Base-by-base conservation (phyloP, 2,329 filamentous ascomycete species). In the Xylariales sp. region DNA sequence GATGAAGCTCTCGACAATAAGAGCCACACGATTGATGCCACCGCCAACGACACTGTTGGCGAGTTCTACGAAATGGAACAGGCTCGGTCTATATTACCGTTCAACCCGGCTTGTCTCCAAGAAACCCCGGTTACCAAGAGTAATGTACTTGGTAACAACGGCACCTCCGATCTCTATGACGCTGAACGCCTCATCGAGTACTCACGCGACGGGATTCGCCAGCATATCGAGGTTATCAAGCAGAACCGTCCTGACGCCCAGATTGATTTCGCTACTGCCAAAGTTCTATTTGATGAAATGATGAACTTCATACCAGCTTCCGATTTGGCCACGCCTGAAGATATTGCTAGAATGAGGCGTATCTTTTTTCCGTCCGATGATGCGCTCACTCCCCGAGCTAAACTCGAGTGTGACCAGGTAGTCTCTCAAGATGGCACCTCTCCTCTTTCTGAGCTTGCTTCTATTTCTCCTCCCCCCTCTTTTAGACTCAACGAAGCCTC, bases 181-280 rank as follows among this genome's bases (percentile, higher is more conserved):
- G 23, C 3, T 23, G 59, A 62, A 18, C 9, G 8, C 45, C 5
- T 41, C 28, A 9, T 50, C 18, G 46, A 52, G 14, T 1, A 6
- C 28, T 62, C 52, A 5, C 41, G 23, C 14, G 30, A 41, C 34
- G 39, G 48, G 23, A 62, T 63, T 23, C 12, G 45, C 14, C 46
- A 7, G 12, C 23, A 49, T 49, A 28, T 66, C 4, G 9, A 39
- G 45, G 28, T 34, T 2, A 56, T 66, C 30, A 69, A 59, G 16
- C 23, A 55, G 39, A 23, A 48, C n/a, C 57, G 39, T 3, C 4
- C 30, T 8, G 16, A 41, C 28, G 3, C 14, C 16, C 28, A 50
- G 18, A 43, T 68, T 36, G 57, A 62, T 43, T 8, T 3, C 16
- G 23, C 43, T 10, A 58, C 58, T 12, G 9, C 23, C 28, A 6